Percentiles rank a stretch among this genome's conserved stretches.
phyloP scores from a whole-genome alignment of 2,329 filamentous ascomycete genomes.

The Colletotrichum destructivum region DNA sequence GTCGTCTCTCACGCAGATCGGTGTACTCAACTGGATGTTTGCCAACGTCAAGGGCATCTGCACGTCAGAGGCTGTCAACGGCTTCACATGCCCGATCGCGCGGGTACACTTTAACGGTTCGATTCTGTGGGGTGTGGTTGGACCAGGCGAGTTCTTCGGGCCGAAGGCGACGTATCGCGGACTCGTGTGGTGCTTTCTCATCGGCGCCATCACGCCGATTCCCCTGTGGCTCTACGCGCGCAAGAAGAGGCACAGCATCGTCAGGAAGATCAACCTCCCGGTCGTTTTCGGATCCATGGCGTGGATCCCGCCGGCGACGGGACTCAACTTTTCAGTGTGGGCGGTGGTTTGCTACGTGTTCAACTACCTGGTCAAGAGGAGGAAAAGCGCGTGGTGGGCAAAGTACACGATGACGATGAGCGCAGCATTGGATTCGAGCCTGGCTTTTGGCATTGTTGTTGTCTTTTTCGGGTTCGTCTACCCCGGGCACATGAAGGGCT shows the following conservation, averaged over 20 bases:
- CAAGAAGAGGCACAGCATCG: constrained; percentile 71
- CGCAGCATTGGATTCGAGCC: constrained; percentile 85
- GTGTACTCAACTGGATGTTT: constrained; percentile 93
- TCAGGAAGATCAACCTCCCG: constrained; percentile 85
- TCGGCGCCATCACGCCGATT: constrained; percentile 82
- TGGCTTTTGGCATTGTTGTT: constrained; percentile 86
- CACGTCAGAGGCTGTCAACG: constrained; percentile 84
- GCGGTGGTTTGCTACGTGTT: constrained; percentile 88
- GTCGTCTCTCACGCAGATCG: constrained; percentile 85
- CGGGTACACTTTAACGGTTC: constrained; percentile 92
- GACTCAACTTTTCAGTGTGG: constrained; percentile 92
- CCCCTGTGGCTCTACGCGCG: constrained; percentile 80
- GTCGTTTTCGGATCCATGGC: constrained; percentile 86
- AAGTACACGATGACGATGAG: constrained; percentile 94
- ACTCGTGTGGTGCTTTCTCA: constrained; percentile 85
- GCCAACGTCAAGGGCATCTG: constrained; percentile 82
- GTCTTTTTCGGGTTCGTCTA: constrained; percentile 92
- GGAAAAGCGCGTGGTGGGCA: constrained; percentile 84
- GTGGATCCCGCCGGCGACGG: constrained; percentile 90
- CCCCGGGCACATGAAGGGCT: constrained; percentile 79
- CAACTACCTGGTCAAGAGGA: constrained; percentile 81
- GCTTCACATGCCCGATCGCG: constrained; percentile 90
- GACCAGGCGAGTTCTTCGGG: constrained; percentile 87
- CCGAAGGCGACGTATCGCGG: constrained; percentile 80
- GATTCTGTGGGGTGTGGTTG: constrained; percentile 91